Conservation (phyloP, 2,329 filamentous ascomycete genomes). For the Pyrenophora tritici-repentis region DNA sequence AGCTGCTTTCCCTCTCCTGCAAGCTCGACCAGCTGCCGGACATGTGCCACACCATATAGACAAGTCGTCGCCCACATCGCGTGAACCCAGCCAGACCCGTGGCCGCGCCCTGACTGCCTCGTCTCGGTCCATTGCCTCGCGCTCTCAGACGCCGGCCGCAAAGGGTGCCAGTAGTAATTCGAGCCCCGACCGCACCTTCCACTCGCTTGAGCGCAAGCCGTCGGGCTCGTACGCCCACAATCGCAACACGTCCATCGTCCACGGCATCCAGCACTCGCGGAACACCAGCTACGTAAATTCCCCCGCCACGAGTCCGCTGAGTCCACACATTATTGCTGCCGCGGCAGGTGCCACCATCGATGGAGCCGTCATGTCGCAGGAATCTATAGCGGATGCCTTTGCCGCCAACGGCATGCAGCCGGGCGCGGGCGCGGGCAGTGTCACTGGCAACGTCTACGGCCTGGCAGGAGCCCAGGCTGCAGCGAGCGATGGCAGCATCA, state of each 20-base stretch:
- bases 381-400: slow-evolving; percentile 46
- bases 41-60: slow-evolving; percentile 47
- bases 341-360: slow-evolving; percentile 44
- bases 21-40: slow-evolving; percentile 46
- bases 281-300: slow-evolving; percentile 86
- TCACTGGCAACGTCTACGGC: slow-evolving; percentile 18
- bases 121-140: slow-evolving; percentile 50
- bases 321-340: slow-evolving; percentile 78
- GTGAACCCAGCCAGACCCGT: slow-evolving; percentile 52
- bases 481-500: slow-evolving; percentile 21
- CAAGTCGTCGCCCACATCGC: slow-evolving; percentile 39
- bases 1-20: slow-evolving; percentile 49
- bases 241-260: slow-evolving; percentile 94
- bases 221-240: slow-evolving; percentile 79
- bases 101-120: slow-evolving; percentile 53
- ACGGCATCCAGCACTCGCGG: slow-evolving; percentile 89
- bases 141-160: slow-evolving; percentile 51
- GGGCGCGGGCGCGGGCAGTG: slow-evolving; percentile 7
- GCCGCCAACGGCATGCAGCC: slow-evolving; percentile 36
- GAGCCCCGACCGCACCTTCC: slow-evolving; percentile 45
- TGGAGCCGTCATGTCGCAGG: slow-evolving; percentile 49
- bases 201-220: slow-evolving; percentile 54
- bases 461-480: slow-evolving; percentile 10
- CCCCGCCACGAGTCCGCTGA: slow-evolving; percentile 77
- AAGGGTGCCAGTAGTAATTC: slow-evolving; percentile 40